Conservation (phyloP, 352 stramenopile genomes). For the Phytophthora idaei region DNA sequence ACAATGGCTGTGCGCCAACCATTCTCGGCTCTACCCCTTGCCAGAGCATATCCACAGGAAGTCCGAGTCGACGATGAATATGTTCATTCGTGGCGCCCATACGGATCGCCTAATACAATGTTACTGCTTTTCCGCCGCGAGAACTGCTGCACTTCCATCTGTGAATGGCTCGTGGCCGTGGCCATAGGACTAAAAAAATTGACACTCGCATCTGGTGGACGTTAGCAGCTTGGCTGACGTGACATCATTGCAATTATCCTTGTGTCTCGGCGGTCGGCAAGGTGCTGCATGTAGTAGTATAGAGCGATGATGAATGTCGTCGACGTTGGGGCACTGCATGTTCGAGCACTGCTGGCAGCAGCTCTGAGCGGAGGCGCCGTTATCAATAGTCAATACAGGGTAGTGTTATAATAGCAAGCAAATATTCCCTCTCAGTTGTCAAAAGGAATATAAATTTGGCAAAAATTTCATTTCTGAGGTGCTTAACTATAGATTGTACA, state of each 20-base stretch:
- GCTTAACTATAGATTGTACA: no score
- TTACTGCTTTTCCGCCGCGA: slow-evolving; percentile 14
- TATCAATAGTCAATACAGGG: no score
- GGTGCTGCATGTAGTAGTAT: no score
- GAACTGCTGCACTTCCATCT: slow-evolving; percentile 22
- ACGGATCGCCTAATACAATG: slow-evolving; percentile 5
- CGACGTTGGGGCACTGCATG: no score
- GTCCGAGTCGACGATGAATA: slow-evolving; percentile 6
- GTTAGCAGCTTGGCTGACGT: neutral
- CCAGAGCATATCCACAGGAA: neutral
- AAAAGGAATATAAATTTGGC: no score
- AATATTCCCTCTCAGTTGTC: no score
- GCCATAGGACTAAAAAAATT: slow-evolving; percentile 8
- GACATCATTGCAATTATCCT: neutral
- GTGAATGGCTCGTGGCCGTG: slow-evolving; percentile 10
- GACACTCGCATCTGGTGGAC: slow-evolving; percentile 13
- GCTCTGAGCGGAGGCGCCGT: no score
- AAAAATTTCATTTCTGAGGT: no score
- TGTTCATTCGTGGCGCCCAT: neutral
- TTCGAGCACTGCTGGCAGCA: no score
- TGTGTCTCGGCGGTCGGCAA: no score
- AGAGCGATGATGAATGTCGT: no score
- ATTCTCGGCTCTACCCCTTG: neutral
- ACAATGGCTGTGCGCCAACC: slow-evolving; percentile 6
- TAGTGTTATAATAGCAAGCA: no score